Evolutionary conservation across 2,329 filamentous ascomycete genomes (phyloP), one percentile per base, ranked within the genome.

Genomic region (Cladobotryum mycophilum): DNA sequence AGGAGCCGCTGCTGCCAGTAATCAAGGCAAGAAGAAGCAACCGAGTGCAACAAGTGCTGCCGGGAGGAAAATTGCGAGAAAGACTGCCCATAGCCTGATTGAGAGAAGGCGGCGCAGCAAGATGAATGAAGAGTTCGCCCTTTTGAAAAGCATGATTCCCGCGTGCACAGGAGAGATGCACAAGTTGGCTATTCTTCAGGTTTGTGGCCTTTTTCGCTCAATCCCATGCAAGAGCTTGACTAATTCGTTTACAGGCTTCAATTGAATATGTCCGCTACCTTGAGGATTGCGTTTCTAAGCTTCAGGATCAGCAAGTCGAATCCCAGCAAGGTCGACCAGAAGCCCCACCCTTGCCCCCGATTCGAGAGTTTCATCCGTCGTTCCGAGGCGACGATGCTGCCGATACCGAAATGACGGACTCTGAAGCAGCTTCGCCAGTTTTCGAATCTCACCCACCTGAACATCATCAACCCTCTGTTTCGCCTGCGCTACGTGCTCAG

Each of bases 81-180:
- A 96, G 72, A 97, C 92, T 2, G 93, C 93, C 11, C 93, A 99
- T 64, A 96, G 90, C 62, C 71, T 97, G 58, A 99, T 97, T 60
- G 93, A 99, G 72, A 78, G 93, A 42, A 76, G 92, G 52, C 76
- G 93, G 60, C 78, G 93, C 55, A 95, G 89, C 12, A 99, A 97
- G 75, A 99, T 97, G 92, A 97, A 99, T 60, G 92, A 97, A 67
- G 93, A 97, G 70, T 97, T 97, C 71, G 87, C 84, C 2, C 86
- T 95, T 14, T 72, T 97, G 57, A 97, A 97, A 71, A 81, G 86
- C 61, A 90, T 99, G 88, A 95, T 97, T 51, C 93, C 93, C 1
- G 92, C 93, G 2, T 97, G 93, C 67, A 83, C 81, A n/a, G 91
- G 90, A 6, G 92, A 97, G 63, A 97, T 97, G 93, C 93, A 97